Percentiles rank a stretch among this genome's conserved stretches.
Conservation (phyloP, 2,329 filamentous ascomycete species). For the Coniella vitis region DNA sequence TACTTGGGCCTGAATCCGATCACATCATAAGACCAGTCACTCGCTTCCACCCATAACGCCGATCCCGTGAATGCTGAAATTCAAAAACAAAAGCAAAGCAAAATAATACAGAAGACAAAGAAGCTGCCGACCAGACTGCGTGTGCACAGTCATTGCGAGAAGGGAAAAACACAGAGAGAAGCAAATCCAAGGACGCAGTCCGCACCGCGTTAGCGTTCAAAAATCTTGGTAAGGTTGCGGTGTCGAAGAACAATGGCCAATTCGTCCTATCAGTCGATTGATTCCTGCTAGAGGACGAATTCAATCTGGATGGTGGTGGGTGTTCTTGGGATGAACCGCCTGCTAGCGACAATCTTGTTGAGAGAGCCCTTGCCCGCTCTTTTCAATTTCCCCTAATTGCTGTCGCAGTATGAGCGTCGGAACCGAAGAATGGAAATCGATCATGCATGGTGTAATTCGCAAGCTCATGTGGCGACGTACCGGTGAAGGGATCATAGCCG, state of each 20-base stretch:
- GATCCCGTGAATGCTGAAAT: slow-evolving; percentile 2
- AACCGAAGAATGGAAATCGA: slow-evolving; percentile 40
- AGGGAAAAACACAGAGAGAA: background rate
- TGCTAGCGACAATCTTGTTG: slow-evolving; percentile 1
- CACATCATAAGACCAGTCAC: slow-evolving; percentile 9
- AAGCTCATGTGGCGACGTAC: slow-evolving; percentile 37
- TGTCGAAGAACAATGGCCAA: background rate
- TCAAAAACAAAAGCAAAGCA: slow-evolving; percentile 1
- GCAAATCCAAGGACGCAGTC: background rate
- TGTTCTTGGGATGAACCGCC: background rate
- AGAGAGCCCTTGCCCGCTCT: slow-evolving; percentile 7
- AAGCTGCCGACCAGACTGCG: background rate
- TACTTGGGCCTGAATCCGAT: slow-evolving; percentile 16
- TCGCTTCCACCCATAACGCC: slow-evolving; percentile 13
- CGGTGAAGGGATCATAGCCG: slow-evolving; percentile 39
- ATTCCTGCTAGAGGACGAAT: background rate
- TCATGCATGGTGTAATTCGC: slow-evolving; percentile 34
- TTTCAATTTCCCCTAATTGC: slow-evolving; percentile 34
- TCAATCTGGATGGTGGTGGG: background rate
- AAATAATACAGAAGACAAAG: background rate
- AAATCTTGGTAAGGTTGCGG: background rate
- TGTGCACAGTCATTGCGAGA: background rate
- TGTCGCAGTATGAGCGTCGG: slow-evolving; percentile 43
- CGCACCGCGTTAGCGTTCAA: background rate
- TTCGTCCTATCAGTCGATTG: background rate